Conservation (phyloP, 768 basidiomycete genomes). For the Kwoniella sp. region DNA sequence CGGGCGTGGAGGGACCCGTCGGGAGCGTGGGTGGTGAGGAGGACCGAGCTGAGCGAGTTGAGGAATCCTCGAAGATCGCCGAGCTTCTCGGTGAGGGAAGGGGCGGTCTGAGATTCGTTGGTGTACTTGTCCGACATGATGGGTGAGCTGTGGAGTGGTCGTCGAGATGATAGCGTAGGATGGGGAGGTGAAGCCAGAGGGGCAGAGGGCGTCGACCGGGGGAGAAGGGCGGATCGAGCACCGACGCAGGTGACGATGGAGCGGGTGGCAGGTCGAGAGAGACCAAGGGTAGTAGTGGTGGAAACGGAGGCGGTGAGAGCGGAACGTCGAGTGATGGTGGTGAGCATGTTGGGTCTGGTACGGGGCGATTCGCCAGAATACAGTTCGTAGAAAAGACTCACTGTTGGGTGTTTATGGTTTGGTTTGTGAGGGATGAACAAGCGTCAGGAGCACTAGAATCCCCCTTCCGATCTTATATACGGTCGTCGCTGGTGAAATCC, state of each 20-base stretch:
- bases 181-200: too few species aligned
- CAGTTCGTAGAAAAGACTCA: not conserved
- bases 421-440: not conserved
- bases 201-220: too few species aligned
- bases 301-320: too few species aligned
- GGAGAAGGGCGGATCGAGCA: constrained; percentile 1
- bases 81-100: constrained; percentile 55
- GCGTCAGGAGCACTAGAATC: not conserved
- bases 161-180: not conserved
- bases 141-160: constrained; percentile 20
- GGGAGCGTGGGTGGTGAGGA: constrained; percentile 69
- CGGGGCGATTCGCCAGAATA: not conserved
- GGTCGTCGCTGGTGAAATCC: not conserved
- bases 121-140: constrained; percentile 62
- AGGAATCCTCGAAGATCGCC: constrained; percentile 62
- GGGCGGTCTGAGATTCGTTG: constrained; percentile 53
- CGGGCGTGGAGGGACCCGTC: constrained; percentile 71
- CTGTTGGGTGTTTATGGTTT: not conserved
- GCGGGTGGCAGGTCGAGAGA: too few species aligned
- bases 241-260: too few species aligned
- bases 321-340: not conserved
- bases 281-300: too few species aligned
- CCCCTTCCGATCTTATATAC: not conserved
- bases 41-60: constrained; percentile 62
- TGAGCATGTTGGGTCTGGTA: not conserved